Conservation (phyloP, 2,329 filamentous ascomycete species). For the Penicillium freii region DNA sequence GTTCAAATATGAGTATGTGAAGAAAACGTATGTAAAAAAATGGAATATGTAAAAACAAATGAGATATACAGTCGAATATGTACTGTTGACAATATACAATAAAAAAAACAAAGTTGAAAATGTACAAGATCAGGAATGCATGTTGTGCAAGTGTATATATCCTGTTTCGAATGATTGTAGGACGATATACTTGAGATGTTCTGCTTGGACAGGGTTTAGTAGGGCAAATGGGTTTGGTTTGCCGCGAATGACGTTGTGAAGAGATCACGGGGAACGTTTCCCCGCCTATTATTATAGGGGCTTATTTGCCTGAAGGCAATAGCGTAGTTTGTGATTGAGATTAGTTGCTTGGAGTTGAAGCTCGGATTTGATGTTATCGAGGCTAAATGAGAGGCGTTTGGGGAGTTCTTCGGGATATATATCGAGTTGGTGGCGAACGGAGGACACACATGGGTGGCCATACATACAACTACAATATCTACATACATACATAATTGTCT, state of each 20-base stretch:
- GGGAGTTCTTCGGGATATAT: background rate
- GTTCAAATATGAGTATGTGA: background rate
- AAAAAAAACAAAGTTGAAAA: background rate
- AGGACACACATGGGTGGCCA: no score
- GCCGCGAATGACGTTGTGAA: conserved; percentile 22
- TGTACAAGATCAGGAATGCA: conserved; percentile 7
- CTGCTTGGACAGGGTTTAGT: background rate
- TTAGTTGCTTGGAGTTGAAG: background rate
- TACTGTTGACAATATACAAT: conserved; percentile 2
- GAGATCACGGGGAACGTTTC: conserved; percentile 21
- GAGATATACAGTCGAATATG: conserved; percentile 1
- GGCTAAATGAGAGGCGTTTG: background rate
- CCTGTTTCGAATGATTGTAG: background rate
- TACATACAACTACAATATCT: background rate
- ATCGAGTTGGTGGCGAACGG: background rate
- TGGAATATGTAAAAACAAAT: background rate
- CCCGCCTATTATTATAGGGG: conserved; percentile 13
- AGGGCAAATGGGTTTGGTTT: background rate
- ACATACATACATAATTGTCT: background rate
- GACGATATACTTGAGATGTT: background rate
- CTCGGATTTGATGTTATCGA: background rate
- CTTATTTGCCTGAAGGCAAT: background rate
- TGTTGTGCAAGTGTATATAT: conserved; percentile 1
- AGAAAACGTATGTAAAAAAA: background rate
- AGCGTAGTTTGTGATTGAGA: background rate